Evolutionary conservation across 179 eudicot genomes (phyloP).

Genomic region (Silene noctiflora): DNA sequence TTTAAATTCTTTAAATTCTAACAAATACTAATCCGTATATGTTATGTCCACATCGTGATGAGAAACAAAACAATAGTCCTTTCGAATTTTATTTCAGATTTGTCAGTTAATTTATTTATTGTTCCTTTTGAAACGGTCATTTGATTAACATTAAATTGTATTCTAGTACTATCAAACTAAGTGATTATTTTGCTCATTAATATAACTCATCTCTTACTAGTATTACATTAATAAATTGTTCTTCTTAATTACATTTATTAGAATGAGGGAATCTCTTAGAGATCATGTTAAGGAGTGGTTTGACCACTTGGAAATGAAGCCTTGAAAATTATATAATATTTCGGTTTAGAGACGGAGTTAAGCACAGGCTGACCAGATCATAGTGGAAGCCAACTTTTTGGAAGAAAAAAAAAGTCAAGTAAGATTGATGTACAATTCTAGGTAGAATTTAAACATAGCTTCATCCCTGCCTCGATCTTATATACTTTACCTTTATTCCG

Average conservation of each 20-base stretch:
- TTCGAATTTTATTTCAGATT: constrained; percentile 12
- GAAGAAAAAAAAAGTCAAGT: too few species aligned
- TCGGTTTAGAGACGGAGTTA: too few species aligned
- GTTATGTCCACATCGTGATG: constrained; percentile 14
- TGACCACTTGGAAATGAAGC: constrained; percentile 1
- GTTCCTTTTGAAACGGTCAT: not conserved
- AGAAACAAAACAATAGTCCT: constrained; percentile 15
- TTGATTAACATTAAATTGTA: not conserved
- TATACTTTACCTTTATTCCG: too few species aligned
- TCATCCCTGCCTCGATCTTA: too few species aligned
- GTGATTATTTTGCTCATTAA: not conserved
- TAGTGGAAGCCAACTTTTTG: too few species aligned
- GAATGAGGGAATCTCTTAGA: constrained; percentile 5
- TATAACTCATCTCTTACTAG: not conserved
- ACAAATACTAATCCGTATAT: not conserved
- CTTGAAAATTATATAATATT: not conserved
- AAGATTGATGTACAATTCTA: too few species aligned
- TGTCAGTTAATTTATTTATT: constrained; percentile 7
- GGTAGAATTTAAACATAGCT: too few species aligned
- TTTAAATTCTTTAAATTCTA: not conserved
- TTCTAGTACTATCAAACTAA: constrained; percentile 8
- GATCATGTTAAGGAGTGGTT: constrained; percentile 28
- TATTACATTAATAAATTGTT: not conserved
- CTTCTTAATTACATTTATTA: not conserved
- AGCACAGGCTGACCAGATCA: too few species aligned